Percentiles rank a stretch among this genome's conserved stretches.
Evolutionary conservation across 768 basidiomycete genomes (phyloP).

Genomic region (Clathrus columnatus): DNA sequence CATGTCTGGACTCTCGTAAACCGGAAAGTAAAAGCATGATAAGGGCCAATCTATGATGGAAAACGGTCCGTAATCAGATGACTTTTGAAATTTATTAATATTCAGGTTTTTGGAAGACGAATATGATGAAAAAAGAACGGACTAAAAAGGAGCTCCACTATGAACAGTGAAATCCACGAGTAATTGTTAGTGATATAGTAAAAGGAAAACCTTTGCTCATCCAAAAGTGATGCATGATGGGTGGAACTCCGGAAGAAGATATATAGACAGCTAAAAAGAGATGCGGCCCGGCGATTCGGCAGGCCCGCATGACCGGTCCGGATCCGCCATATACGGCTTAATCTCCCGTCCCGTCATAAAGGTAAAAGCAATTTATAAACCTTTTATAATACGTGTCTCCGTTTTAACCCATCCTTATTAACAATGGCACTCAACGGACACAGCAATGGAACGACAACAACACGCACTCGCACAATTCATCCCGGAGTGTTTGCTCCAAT

Average conservation of each 20-base stretch:
- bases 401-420: neutral
- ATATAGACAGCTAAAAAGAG: neutral
- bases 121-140: too few species aligned
- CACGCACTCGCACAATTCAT: constrained; percentile 45
- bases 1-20: too few species aligned
- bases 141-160: too few species aligned
- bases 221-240: neutral
- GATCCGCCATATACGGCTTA: neutral
- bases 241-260: neutral
- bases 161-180: too few species aligned
- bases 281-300: neutral
- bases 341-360: neutral
- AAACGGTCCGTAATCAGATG: too few species aligned
- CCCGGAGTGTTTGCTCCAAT: constrained; percentile 81
- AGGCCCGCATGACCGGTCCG: neutral
- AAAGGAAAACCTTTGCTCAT: too few species aligned
- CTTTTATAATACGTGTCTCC: neutral
- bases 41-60: too few species aligned
- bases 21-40: too few species aligned
- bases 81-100: too few species aligned
- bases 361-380: neutral
- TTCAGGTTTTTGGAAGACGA: too few species aligned
- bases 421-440: constrained; percentile 34
- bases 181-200: too few species aligned
- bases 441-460: constrained; percentile 4